These are phyloP conservation scores for Neurospora sp. DNA, from an alignment of 495 filamentous ascomycete species.

Conservation along the genomic window DNA sequence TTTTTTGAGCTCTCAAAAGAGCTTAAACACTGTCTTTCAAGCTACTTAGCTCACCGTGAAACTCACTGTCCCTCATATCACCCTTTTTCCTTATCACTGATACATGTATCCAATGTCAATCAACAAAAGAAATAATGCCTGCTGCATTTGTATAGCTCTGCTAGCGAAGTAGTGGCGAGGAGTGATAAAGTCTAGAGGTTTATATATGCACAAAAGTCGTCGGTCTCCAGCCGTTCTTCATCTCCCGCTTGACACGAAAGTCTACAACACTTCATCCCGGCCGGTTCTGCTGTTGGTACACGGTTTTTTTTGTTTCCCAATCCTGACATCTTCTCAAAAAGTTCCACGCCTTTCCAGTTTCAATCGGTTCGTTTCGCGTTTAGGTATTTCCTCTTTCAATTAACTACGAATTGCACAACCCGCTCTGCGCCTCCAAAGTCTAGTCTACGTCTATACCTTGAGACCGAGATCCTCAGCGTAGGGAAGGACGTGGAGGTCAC, in stretches of 20 bases:
- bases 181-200: constrained; percentile 29
- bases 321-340: neutral
- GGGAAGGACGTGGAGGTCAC: constrained; percentile 80
- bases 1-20: neutral
- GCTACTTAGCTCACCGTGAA: too few relatives aligned
- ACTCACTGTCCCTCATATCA: neutral
- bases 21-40: neutral
- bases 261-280: neutral
- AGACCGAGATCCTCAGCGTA: constrained; percentile 91
- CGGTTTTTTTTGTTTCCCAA: neutral
- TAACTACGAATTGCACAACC: neutral
- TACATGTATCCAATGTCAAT: neutral
- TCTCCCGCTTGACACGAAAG: neutral
- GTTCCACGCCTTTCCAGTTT: neutral
- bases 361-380: constrained; percentile 2
- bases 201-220: constrained; percentile 40
- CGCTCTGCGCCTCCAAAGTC: neutral
- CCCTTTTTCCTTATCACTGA: too few relatives aligned
- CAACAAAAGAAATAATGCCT: neutral
- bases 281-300: neutral
- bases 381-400: neutral
- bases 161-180: constrained; percentile 8
- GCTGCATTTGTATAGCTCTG: neutral
- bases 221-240: neutral
- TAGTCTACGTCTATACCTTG: constrained; percentile 60